These are phyloP conservation scores for Hysterium pulicare DNA, from an alignment of 2,329 filamentous ascomycete genomes.

Conservation along the genomic window DNA sequence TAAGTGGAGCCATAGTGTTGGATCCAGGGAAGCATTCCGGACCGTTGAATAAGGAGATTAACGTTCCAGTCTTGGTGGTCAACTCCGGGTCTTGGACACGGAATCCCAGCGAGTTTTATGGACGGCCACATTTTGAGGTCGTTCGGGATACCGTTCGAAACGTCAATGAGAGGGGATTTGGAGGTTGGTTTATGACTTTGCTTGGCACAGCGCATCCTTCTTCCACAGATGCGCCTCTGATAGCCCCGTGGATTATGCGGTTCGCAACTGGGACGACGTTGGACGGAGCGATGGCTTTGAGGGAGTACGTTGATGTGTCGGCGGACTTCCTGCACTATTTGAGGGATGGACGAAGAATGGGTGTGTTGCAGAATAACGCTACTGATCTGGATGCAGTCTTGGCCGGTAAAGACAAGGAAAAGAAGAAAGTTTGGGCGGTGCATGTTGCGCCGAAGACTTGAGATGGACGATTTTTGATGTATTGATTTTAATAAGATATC, in stretches of 20 bases:
- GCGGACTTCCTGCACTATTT: conserved; percentile 56
- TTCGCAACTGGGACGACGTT: conserved; percentile 61
- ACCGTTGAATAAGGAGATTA: conserved; percentile 57
- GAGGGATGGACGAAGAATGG: conserved; percentile 39
- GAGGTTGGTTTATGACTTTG: conserved; percentile 44
- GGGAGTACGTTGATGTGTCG: conserved; percentile 59
- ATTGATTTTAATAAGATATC: too few species aligned
- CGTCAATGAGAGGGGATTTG: conserved; percentile 43
- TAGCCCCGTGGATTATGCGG: conserved; percentile 59
- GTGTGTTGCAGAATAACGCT: conserved; percentile 51
- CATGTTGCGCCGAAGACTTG: conserved; percentile 12
- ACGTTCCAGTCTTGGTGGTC: conserved; percentile 58
- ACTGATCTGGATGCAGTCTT: conserved; percentile 39
- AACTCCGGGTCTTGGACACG: conserved; percentile 65
- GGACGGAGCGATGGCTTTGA: conserved; percentile 54
- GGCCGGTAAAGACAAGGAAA: conserved; percentile 25
- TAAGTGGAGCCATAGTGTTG: conserved; percentile 58
- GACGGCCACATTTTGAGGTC: conserved; percentile 60
- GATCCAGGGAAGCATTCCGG: conserved; percentile 66
- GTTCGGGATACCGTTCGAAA: conserved; percentile 55
- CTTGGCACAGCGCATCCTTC: conserved; percentile 54
- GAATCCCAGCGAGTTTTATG: conserved; percentile 56
- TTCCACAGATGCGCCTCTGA: conserved; percentile 63
- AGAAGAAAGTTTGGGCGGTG: conserved; percentile 15
- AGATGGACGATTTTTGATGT: too few species aligned